phyloP scores from a whole-genome alignment of 345 rosid genomes.

The Garcia nutans region DNA sequence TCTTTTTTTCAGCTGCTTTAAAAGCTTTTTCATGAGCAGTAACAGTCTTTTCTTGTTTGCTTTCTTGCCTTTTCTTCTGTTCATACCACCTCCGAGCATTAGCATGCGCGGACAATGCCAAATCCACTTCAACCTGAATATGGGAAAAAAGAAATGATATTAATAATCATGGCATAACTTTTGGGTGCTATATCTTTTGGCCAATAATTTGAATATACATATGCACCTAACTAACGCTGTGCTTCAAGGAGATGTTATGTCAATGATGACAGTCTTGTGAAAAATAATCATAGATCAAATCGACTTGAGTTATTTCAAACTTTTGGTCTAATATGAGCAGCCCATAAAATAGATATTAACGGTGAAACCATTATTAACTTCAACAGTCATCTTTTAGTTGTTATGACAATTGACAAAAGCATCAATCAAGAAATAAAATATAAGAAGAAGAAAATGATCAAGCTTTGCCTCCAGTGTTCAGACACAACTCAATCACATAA shows the following conservation, averaged over 20 bases:
- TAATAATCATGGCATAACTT: background rate
- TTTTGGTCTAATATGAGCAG: background rate
- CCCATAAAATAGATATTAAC: background rate
- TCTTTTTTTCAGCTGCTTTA: conserved; percentile 96
- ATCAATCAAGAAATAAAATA: background rate
- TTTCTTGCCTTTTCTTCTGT: conserved; percentile 89
- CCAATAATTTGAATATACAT: background rate
- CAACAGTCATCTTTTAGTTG: background rate
- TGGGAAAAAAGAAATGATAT: background rate
- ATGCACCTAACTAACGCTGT: background rate
- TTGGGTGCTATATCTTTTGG: background rate
- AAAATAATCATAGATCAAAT: background rate
- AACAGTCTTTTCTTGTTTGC: conserved; percentile 89
- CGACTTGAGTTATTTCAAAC: background rate
- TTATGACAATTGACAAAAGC: conserved; percentile 8
- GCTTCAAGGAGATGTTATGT: background rate
- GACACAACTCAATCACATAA: conserved; percentile 6
- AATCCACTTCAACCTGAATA: conserved; percentile 86
- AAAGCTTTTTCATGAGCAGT: conserved; percentile 95
- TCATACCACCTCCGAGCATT: conserved; percentile 96
- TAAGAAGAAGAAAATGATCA: background rate
- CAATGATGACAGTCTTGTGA: background rate
- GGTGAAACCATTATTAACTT: background rate
- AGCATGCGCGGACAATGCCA: conserved; percentile 93
- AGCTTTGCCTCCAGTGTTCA: background rate